Percentiles rank a stretch among this genome's conserved stretches.
Evolutionary conservation across 176 grass and related monocot species (phyloP).

Genomic region (Bothriochloa decipiens): DNA sequence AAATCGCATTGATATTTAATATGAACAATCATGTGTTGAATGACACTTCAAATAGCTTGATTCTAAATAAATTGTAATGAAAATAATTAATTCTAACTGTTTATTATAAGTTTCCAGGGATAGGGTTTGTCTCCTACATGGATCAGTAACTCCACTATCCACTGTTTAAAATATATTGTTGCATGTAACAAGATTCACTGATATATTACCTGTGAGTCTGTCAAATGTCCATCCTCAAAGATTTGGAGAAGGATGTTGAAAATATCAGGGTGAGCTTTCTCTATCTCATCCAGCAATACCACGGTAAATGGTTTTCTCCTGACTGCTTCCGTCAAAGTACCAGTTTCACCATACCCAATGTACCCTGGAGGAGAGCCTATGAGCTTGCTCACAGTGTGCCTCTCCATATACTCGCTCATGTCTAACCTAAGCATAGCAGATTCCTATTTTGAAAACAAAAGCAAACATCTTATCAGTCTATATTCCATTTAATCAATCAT

Average conservation of each 20-base stretch:
- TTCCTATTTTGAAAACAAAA: conserved; percentile 65
- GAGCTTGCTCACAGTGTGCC: conserved; percentile 94
- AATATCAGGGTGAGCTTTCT: conserved; percentile 99
- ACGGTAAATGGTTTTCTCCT: conserved; percentile 92
- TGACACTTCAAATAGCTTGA: not conserved
- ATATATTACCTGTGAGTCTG: conserved; percentile 79
- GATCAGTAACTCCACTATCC: not conserved
- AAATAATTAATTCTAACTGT: not conserved
- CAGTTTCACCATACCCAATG: conserved; percentile 83
- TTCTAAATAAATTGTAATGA: not conserved
- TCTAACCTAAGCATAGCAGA: conserved; percentile 88
- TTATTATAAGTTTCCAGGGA: conserved; percentile 20
- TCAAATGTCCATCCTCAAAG: conserved; percentile 95
- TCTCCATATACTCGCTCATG: conserved; percentile 99
- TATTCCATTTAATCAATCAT: not conserved
- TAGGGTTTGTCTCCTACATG: conserved; percentile 3
- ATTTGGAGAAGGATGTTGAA: conserved; percentile 99
- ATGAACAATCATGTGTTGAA: not conserved
- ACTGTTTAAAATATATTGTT: conserved; percentile 7
- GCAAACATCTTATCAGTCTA: conserved; percentile 43
- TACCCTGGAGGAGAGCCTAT: conserved; percentile 99
- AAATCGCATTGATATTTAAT: conserved; percentile 26
- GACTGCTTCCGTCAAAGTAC: conserved; percentile 94
- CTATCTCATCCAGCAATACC: conserved; percentile 93
- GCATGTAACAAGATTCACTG: conserved; percentile 14